phyloP scores from a whole-genome alignment of 176 grass and related monocot genomes.

The Musa beccarii region DNA sequence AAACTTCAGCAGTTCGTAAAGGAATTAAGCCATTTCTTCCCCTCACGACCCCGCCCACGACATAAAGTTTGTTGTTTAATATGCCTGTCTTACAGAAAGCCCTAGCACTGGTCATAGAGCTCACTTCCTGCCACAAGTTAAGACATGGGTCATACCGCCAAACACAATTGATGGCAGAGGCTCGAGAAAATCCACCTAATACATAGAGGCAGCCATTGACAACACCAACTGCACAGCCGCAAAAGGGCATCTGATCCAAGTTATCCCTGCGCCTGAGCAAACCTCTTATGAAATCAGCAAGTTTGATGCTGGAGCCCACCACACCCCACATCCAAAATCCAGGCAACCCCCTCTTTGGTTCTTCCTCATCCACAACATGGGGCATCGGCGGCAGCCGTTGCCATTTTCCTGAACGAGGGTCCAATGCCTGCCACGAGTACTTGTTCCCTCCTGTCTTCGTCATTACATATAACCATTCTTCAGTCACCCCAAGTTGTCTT shows the following conservation, averaged over 20 bases:
- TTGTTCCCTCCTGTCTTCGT: constrained; percentile 57
- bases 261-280: constrained; percentile 48
- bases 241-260: constrained; percentile 43
- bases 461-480: constrained; percentile 82
- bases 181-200: constrained; percentile 62
- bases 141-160: constrained; percentile 61
- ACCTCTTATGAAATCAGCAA: constrained; percentile 48
- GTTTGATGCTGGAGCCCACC: constrained; percentile 61
- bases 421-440: constrained; percentile 58
- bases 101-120: constrained; percentile 48
- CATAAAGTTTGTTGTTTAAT: constrained; percentile 74
- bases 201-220: constrained; percentile 59
- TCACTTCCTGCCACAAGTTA: constrained; percentile 69
- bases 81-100: constrained; percentile 67
- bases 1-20: constrained; percentile 62
- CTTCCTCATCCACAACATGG: constrained; percentile 27
- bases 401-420: constrained; percentile 48
- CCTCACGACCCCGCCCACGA: constrained; percentile 63
- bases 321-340: constrained; percentile 62
- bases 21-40: constrained; percentile 44
- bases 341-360: constrained; percentile 25
- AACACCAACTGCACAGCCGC: constrained; percentile 38
- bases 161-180: constrained; percentile 43
- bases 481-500: constrained; percentile 56
- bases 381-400: constrained; percentile 69